A percentile compares a stretch with the other conserved stretches of the same genome.
Conservation (phyloP, 2,329 filamentous ascomycete species). For the Camillea tinctor region DNA sequence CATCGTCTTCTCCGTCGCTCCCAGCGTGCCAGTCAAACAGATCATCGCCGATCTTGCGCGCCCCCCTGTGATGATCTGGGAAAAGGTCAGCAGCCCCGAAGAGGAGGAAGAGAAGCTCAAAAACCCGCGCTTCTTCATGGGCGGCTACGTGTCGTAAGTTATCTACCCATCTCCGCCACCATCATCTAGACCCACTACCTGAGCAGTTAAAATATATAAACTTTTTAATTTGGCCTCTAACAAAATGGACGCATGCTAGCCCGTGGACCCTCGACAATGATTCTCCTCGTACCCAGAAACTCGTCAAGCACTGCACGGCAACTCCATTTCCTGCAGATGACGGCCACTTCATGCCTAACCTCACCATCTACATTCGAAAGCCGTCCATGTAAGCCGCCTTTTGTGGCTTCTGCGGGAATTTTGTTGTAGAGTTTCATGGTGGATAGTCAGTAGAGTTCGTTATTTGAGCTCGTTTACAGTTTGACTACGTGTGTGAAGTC, state of each 20-base stretch:
- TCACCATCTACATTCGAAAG: background rate
- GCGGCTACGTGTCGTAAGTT: background rate
- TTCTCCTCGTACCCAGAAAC: background rate
- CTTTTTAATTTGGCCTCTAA: background rate
- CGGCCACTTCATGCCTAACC: background rate
- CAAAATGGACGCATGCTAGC: background rate
- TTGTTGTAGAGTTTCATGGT: background rate
- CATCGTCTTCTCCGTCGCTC: slow-evolving; percentile 28
- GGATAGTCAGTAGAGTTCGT: background rate
- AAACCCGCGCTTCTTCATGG: background rate
- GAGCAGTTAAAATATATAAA: background rate
- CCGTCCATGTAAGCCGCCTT: background rate
- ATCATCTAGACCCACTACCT: too few species aligned
- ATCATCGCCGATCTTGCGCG: slow-evolving; percentile 34
- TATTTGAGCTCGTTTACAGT: background rate
- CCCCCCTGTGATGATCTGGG: slow-evolving; percentile 32
- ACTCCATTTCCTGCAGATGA: background rate
- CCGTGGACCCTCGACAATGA: background rate
- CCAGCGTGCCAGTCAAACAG: slow-evolving; percentile 31
- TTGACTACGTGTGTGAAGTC: background rate
- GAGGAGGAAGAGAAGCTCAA: background rate
- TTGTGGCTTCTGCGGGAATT: background rate
- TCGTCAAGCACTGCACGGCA: background rate
- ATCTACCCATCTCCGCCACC: background rate
- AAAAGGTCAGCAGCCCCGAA: background rate